Conservation (phyloP, 139 green algal genomes). For the Mychonastes homosphaera region DNA sequence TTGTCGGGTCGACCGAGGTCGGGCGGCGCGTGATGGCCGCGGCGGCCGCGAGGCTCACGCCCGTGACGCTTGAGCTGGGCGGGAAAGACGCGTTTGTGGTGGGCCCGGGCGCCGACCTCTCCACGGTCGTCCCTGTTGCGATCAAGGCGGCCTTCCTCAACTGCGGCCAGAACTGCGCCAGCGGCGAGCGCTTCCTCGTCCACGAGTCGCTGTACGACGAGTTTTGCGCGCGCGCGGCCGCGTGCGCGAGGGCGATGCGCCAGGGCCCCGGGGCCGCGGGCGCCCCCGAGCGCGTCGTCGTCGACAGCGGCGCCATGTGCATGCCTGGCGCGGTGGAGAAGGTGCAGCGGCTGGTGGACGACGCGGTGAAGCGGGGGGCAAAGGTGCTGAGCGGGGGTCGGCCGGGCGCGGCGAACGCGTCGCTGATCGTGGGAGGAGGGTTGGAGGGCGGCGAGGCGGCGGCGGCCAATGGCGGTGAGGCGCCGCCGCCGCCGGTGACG, state of each 20-base stretch:
- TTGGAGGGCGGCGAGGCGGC: not conserved
- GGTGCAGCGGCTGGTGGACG: slow-evolving; percentile 78
- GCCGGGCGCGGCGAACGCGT: no score
- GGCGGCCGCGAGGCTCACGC: slow-evolving; percentile 70
- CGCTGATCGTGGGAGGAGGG: not conserved
- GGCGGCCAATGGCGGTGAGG: not conserved
- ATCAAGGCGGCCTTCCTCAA: slow-evolving; percentile 84
- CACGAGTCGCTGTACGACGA: slow-evolving; percentile 53
- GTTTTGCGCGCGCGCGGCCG: slow-evolving; percentile 22
- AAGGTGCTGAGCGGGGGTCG: slow-evolving; percentile 57
- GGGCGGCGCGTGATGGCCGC: slow-evolving; percentile 65
- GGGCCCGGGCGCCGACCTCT: slow-evolving; percentile 76
- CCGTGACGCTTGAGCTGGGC: slow-evolving; percentile 91
- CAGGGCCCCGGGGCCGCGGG: slow-evolving; percentile 36
- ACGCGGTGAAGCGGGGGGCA: slow-evolving; percentile 77
- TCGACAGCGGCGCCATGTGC: slow-evolving; percentile 90
- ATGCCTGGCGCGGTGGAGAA: slow-evolving; percentile 79
- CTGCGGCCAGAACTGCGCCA: slow-evolving; percentile 93
- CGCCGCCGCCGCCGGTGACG: not conserved
- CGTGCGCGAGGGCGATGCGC: slow-evolving; percentile 25
- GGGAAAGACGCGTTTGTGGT: slow-evolving; percentile 96
- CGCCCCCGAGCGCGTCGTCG: no score
- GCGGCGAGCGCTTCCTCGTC: slow-evolving; percentile 92
- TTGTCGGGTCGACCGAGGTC: slow-evolving; percentile 58
- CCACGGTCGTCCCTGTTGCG: slow-evolving; percentile 63